Evolutionary conservation across 2,329 filamentous ascomycete genomes (phyloP), one percentile per base, ranked within the genome.

Genomic region (Alternaria atra): DNA sequence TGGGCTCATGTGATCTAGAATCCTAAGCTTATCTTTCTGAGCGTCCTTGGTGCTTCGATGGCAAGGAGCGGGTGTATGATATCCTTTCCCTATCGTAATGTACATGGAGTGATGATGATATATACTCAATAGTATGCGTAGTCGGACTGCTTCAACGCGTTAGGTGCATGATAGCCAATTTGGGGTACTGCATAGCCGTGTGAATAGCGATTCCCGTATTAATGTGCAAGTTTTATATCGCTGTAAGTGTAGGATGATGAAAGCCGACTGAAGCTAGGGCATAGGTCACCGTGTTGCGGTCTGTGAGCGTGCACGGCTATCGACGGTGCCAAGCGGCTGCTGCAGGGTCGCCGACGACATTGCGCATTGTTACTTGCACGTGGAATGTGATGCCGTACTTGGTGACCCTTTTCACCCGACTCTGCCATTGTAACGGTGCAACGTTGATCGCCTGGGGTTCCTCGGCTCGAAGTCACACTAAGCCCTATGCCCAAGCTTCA

Each of bases 401-500:
- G 34, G 12, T 25, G 20, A 42, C 39, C 20, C 10, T 32, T 5
- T 48, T 48, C 29, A 23, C 44, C 15, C 7, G 29, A 10, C 17
- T 6, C 30, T 6, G 20, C 15, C 23, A n/a, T 25, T 50, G 9
- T 9, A 25, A 25, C 4, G 17, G 30, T 43, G 32, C 30, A 43
- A 44, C 23, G 30, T 12, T 32, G 30, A 23, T 44, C 17, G 30
- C 32, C 23, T 42, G 37, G 51, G 56, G 43, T 32, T 46, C 20
- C 50, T 58, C 51, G 51, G 51, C 29, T 55, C 51, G 56, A 43
- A 43, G 35, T 23, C 20, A 48, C 43, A 47, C 57, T 54, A 54
- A 53, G 55, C 39, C 55, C 50, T 37, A 53, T 48, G 51, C 51
- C 56, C 52, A 47, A 57, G 52, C 58, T 55, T 54, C 46, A 20